Conservation (phyloP, 1,284 basidiomycete species). For the Austropuccinia psidii region DNA sequence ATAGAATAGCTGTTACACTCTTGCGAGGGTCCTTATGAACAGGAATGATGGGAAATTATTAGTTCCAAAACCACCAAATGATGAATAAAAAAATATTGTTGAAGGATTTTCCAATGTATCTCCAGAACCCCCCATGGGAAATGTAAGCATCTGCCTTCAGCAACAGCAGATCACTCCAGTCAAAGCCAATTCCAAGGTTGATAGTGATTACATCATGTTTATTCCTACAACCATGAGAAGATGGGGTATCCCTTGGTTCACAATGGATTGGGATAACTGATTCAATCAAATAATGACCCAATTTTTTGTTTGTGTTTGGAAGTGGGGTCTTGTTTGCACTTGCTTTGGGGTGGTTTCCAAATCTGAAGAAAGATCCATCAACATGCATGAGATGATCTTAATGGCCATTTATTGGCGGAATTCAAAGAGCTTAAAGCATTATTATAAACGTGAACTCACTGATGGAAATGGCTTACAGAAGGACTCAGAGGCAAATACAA, state of each 20-base stretch:
- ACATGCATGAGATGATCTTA: constrained; percentile 5
- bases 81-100: not conserved
- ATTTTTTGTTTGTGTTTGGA: constrained; percentile 30
- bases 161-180: not conserved
- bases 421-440: not conserved
- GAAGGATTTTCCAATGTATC: not conserved
- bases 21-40: constrained; percentile 11
- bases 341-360: not conserved
- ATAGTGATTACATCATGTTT: constrained; percentile 16
- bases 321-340: constrained; percentile 9
- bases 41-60: not conserved
- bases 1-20: constrained; percentile 24
- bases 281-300: constrained; percentile 32
- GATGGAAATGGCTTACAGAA: not conserved
- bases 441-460: constrained; percentile 11
- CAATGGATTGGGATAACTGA: constrained; percentile 28
- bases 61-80: constrained; percentile 8
- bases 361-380: not conserved
- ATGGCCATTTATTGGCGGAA: constrained; percentile 30
- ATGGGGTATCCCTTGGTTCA: constrained; percentile 23
- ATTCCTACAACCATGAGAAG: constrained; percentile 26
- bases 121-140: not conserved
- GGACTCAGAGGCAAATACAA: constrained; percentile 25
- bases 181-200: constrained; percentile 9
- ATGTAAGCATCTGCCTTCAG: not conserved